These are phyloP conservation scores for Sugiyamaella smithiae DNA, from an alignment of 805 yeast genomes.

Conservation along the genomic window DNA sequence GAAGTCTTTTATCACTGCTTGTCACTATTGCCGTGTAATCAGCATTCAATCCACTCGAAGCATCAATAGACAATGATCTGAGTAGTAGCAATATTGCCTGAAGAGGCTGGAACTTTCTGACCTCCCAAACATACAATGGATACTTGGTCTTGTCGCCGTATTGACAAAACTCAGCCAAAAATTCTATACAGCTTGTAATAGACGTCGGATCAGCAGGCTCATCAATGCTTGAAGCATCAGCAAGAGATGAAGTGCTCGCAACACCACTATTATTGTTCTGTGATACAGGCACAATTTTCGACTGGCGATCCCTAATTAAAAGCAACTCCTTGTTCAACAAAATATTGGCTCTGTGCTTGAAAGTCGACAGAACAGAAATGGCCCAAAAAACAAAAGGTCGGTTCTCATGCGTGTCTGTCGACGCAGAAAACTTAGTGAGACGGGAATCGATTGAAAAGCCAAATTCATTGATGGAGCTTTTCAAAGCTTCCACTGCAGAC, in stretches of 20 bases:
- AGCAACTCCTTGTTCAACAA: slow-evolving; percentile 10
- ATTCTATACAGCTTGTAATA: slow-evolving; percentile 2
- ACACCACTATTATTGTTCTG: not conserved
- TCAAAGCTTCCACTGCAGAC: not conserved
- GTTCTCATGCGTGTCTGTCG: not conserved
- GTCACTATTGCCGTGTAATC: not conserved
- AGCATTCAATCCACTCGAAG: not conserved
- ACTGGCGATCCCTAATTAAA: not conserved
- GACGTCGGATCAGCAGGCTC: not conserved
- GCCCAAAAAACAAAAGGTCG: slow-evolving; percentile 11
- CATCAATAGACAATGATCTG: slow-evolving; percentile 6
- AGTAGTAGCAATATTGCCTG: slow-evolving; percentile 15
- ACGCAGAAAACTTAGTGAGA: not conserved
- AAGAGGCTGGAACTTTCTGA: slow-evolving; percentile 16
- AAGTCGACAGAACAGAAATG: slow-evolving; percentile 6
- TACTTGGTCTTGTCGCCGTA: slow-evolving; percentile 9
- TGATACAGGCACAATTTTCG: not conserved
- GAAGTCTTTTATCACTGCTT: slow-evolving; percentile 2
- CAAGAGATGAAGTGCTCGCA: slow-evolving; percentile 14
- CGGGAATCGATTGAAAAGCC: slow-evolving; percentile 9
- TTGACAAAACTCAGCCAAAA: slow-evolving; percentile 11
- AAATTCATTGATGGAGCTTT: slow-evolving; percentile 5
- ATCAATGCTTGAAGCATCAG: slow-evolving; percentile 6
- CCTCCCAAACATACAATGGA: slow-evolving; percentile 14
- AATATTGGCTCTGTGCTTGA: slow-evolving; percentile 6